Base-by-base conservation (phyloP, 768 basidiomycete species). In the Daedaleopsis nitida region DNA sequence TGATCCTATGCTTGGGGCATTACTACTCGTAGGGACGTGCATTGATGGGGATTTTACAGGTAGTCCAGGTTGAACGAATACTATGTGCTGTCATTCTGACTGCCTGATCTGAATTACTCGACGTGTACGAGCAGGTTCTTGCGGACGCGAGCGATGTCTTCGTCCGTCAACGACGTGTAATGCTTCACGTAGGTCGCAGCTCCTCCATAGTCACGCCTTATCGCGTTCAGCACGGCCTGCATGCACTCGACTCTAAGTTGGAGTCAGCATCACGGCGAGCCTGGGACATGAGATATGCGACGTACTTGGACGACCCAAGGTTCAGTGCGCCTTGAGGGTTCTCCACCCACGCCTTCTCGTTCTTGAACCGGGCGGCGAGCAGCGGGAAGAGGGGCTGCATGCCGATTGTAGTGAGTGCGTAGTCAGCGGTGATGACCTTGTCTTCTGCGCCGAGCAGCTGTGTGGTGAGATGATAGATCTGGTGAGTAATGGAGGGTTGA, bases 361-460 rank as follows among this genome's bases (percentile, higher is more conserved):
- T 66, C 39, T 69, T 56, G 52, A 77, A 72, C 13, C 76, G 73
- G 14, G 57, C 69, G 1, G 70, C 63, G 8, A 81, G 57, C 38
- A 71, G 52, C 5, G 70, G 68, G 17, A 71, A 51, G 12, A 65
- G 66, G 4, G 78, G 76, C 55, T 72, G 70, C 12, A 79, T 69
- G 3, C 79, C 79, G n/a, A 73, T 53, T 11, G 73, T 69, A 3
- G 80, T 78, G 50, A 81, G 64, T 2, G 71, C 66, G 57, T 81
- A 81, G 58, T 81, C 79, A 16, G 70, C 65, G 7, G 68, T 67
- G 24, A 81, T 79, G 27, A 72, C 72, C 14, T 74, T 71, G 65
- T 81, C 78, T 39, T 59, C 49, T 17, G 76, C 73, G 1, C 78
- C 79, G 13, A 78, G 71, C 17, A 79, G 66, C 79, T 80, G 55